These are phyloP conservation scores for Globisporangium cederbergense DNA, from an alignment of 352 stramenopile genomes.

Conservation along the genomic window DNA sequence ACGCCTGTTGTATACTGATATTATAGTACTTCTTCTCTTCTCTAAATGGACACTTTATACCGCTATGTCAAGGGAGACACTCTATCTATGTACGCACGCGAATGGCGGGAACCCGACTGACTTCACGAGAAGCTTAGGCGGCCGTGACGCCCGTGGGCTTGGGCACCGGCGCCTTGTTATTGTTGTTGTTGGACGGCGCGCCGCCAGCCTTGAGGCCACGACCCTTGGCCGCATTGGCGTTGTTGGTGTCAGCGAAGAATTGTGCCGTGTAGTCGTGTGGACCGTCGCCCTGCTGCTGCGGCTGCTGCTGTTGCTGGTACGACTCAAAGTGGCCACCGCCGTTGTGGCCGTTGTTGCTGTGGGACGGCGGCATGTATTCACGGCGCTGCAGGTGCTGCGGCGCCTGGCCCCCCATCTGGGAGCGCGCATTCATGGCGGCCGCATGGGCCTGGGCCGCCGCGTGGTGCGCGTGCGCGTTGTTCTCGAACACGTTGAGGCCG, in stretches of 20 bases:
- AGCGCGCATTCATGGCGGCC: conserved; percentile 21
- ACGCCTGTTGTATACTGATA: conserved; percentile 6
- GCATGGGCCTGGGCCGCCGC: conserved; percentile 14
- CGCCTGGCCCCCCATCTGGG: conserved; percentile 16
- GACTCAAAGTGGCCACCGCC: conserved; percentile 33
- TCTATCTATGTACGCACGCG: conserved; percentile 6
- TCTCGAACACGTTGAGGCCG: conserved; percentile 57
- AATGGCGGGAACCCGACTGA: not conserved
- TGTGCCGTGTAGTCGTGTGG: conserved; percentile 59
- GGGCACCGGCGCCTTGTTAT: conserved; percentile 16
- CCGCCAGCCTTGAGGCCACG: conserved; percentile 21
- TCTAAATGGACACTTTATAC: conserved; percentile 12
- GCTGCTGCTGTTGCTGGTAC: conserved; percentile 20
- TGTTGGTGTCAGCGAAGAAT: conserved; percentile 53
- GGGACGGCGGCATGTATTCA: conserved; percentile 47
- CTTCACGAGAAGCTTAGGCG: conserved; percentile 21
- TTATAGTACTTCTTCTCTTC: conserved; percentile 9
- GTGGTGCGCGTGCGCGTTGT: conserved; percentile 36
- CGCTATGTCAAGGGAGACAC: conserved; percentile 3
- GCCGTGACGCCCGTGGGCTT: conserved; percentile 48
- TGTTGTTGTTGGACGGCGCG: not conserved
- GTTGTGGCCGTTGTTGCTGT: conserved; percentile 24
- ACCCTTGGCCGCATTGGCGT: conserved; percentile 41
- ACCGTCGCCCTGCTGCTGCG: conserved; percentile 10
- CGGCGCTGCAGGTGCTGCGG: conserved; percentile 37